phyloP scores from a whole-genome alignment of 2,329 filamentous ascomycete species.

The Botrytis squamosa region DNA sequence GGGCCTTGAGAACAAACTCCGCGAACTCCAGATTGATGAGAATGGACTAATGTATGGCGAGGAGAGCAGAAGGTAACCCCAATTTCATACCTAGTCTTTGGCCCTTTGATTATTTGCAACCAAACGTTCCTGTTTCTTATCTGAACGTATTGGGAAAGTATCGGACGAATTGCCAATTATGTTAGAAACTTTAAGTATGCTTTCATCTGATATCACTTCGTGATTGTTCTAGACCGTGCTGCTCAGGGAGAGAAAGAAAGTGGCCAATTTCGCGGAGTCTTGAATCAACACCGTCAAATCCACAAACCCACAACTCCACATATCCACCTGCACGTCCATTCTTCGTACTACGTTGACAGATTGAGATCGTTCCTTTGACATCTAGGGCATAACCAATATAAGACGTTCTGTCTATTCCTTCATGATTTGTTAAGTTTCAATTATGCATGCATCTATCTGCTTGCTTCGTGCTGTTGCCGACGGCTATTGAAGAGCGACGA shows the following conservation, averaged over 20 bases:
- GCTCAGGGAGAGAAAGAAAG: not conserved
- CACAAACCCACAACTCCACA: not conserved
- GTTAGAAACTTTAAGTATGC: not conserved
- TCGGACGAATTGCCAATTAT: constrained; percentile 2
- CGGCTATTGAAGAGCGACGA: not conserved
- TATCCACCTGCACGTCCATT: not conserved
- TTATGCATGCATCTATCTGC: not conserved
- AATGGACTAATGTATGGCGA: not conserved
- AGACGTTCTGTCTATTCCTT: not conserved
- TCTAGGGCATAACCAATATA: not conserved
- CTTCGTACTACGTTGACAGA: not conserved
- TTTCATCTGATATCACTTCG: not conserved
- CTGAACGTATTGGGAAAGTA: not conserved
- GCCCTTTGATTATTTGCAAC: not conserved
- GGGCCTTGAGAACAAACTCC: not conserved
- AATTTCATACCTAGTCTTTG: not conserved
- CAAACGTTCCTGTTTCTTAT: not conserved
- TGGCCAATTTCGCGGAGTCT: constrained; percentile 16
- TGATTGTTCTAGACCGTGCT: not conserved
- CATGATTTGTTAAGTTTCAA: constrained; percentile 8
- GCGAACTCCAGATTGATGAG: constrained; percentile 3
- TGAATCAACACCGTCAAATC: constrained; percentile 1
- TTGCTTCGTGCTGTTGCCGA: not conserved
- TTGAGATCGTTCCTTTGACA: not conserved
- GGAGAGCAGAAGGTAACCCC: not conserved